Conservation (phyloP, 208 protist species). For the Phytomonas sp. region DNA sequence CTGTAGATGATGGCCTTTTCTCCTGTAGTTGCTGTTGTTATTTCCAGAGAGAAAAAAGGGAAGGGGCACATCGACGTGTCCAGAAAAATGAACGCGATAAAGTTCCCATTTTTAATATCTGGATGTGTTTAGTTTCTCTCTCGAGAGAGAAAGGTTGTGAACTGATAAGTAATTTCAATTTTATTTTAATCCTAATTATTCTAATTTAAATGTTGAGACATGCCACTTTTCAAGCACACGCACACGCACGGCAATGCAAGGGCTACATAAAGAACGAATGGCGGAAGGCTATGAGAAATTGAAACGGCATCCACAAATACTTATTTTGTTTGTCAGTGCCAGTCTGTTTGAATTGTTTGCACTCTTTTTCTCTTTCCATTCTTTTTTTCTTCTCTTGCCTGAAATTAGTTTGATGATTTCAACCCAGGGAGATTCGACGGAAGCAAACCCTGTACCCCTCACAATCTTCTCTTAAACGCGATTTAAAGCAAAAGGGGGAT, state of each 20-base stretch:
- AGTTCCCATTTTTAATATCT: not conserved
- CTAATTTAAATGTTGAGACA: not conserved
- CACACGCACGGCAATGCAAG: not conserved
- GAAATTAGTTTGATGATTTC: not conserved
- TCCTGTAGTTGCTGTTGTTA: not conserved
- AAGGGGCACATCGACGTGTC: not conserved
- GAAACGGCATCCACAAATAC: not conserved
- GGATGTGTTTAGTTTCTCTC: not conserved
- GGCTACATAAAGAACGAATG: not conserved
- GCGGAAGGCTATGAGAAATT: not conserved
- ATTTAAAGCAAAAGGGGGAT: not conserved
- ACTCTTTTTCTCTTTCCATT: not conserved
- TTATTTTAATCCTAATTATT: not conserved
- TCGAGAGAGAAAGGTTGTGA: not conserved
- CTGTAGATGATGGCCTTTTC: not conserved
- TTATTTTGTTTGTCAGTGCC: not conserved
- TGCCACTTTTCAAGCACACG: not conserved
- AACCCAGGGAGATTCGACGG: not conserved
- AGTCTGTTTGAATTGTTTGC: not conserved
- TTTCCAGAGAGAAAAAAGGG: not conserved
- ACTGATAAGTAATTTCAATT: not conserved
- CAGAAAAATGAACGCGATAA: not conserved
- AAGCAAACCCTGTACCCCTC: not conserved
- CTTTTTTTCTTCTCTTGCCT: conserved; percentile 4
- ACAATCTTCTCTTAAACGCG: not conserved